Base-by-base conservation (phyloP, 2,329 filamentous ascomycete genomes). In the Monosporascus sp. region DNA sequence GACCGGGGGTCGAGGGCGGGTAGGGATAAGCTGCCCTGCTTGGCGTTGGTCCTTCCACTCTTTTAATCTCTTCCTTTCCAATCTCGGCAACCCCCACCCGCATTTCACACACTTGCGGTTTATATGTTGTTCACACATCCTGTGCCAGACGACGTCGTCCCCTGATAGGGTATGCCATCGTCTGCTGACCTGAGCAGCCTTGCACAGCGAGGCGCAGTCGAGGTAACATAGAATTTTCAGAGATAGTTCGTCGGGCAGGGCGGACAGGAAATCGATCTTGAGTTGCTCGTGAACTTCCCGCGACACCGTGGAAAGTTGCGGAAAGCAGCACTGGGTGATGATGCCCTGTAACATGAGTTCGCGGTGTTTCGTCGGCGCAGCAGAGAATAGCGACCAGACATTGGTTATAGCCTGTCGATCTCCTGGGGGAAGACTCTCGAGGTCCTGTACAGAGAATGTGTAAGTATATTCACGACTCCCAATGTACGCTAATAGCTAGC, bases 331-430 rank as follows among this genome's bases (percentile, higher is more conserved):
- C 70, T 97, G 92, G 0, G 93, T 88, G 56, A 99, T 85, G 63
- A 99, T 93, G 60, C 94, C 94, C 69, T 96, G 91, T 7, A 99
- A 81, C 89, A 99, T 97, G 54, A 99, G 80, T 58, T 96, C 93
- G 61, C 94, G 86, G 66, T 97, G 93, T 68, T 95, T 96, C 9
- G 90, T 82, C 0, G 94, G 94, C 0, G 94, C 92, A 39, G 94
- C 94, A 0, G 93, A 97, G 75, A 99, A 99, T 47, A 97, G 79
- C 0, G 93, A 96, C 94, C 94, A 99, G 52, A 97, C 92, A 65
- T 97, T 93, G 36, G 92, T 90, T 64, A 99, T 97, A 65, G 89
- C 92, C 72, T 97, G 90, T 72, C 96, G 91, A 68, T 99, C 94
- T 59, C 83, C 85, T 57, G 88, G 82, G 5, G 91, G 87, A 36